These are phyloP conservation scores for Tuber melanosporum DNA, from an alignment of 495 filamentous ascomycete species.

Conservation along the genomic window DNA sequence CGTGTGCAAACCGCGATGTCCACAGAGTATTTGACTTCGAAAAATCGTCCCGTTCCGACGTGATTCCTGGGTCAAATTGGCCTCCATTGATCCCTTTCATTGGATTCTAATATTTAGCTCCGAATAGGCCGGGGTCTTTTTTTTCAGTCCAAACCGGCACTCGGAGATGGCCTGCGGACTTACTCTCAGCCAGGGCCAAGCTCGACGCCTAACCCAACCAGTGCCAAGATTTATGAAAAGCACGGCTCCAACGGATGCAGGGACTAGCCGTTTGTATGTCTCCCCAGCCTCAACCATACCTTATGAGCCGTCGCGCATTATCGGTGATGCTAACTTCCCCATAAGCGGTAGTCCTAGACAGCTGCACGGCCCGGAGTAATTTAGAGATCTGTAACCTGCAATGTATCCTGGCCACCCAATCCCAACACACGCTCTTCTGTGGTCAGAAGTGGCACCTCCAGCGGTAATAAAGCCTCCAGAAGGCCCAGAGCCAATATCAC, in stretches of 20 bases:
- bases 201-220: slow-evolving; percentile 36
- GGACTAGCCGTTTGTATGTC: slow-evolving; percentile 46
- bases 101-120: slow-evolving; percentile 44
- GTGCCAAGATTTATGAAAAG: slow-evolving; percentile 38
- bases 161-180: slow-evolving; percentile 48
- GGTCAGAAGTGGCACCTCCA: slow-evolving; percentile 49
- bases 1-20: slow-evolving; percentile 47
- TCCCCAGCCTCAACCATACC: slow-evolving; percentile 47
- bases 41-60: slow-evolving; percentile 38
- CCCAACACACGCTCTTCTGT: slow-evolving; percentile 48
- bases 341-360: slow-evolving; percentile 53
- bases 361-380: slow-evolving; percentile 54
- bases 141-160: slow-evolving; percentile 50
- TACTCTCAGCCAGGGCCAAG: slow-evolving; percentile 48
- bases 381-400: slow-evolving; percentile 48
- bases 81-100: slow-evolving; percentile 48
- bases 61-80: slow-evolving; percentile 47
- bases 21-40: slow-evolving; percentile 50
- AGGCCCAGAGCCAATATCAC: slow-evolving; percentile 43
- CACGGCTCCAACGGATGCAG: slow-evolving; percentile 22
- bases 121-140: slow-evolving; percentile 44
- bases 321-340: slow-evolving; percentile 52
- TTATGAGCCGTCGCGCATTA: slow-evolving; percentile 48
- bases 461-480: slow-evolving; percentile 51
- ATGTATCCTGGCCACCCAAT: slow-evolving; percentile 42